phyloP scores from a whole-genome alignment of 139 green algal genomes.

The Coelastrella sp. region DNA sequence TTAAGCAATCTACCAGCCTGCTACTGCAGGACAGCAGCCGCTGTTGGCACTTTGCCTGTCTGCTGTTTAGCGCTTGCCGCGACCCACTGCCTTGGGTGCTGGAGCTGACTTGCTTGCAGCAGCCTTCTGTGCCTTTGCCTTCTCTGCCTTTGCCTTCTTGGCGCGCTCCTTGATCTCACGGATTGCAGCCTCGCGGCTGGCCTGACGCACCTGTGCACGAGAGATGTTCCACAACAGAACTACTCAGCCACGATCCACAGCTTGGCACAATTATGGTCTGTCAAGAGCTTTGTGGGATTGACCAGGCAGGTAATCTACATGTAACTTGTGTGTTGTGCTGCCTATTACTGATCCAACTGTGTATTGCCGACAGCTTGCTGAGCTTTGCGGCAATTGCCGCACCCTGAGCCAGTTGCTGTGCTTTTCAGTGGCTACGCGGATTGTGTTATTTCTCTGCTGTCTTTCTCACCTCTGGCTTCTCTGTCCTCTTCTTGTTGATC shows the following conservation, averaged over 20 bases:
- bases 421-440: too few species aligned
- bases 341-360: too few species aligned
- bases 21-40: background rate
- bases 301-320: too few species aligned
- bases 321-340: too few species aligned
- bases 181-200: constrained; percentile 90
- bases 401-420: too few species aligned
- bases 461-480: constrained; percentile 87
- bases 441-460: too few species aligned
- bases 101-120: constrained; percentile 46
- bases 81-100: constrained; percentile 54
- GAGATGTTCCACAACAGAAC: background rate
- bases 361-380: too few species aligned
- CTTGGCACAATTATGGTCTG: too few species aligned
- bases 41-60: background rate
- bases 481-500: constrained; percentile 91
- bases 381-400: too few species aligned
- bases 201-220: constrained; percentile 83
- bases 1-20: background rate
- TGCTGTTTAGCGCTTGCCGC: constrained; percentile 65
- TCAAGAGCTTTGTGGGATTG: too few species aligned
- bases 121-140: constrained; percentile 63
- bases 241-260: background rate
- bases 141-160: constrained; percentile 93
- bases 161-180: constrained; percentile 97